Conservation (phyloP, 106 monocot species). For the Iris macrosiphon region DNA sequence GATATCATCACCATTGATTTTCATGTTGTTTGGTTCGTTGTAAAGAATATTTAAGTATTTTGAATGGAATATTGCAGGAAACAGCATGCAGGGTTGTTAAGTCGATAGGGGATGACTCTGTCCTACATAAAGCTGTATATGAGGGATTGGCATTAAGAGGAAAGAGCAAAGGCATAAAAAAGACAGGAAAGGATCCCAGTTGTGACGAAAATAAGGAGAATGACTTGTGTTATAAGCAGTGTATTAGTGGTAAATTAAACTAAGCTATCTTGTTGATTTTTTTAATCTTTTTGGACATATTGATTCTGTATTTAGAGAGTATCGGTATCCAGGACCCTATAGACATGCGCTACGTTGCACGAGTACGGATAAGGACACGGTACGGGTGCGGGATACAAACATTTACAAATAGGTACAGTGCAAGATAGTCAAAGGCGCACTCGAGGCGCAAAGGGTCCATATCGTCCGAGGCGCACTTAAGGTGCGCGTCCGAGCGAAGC, state of each 20-base stretch:
- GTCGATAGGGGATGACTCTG: constrained; percentile 51
- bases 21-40: background rate
- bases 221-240: constrained; percentile 5
- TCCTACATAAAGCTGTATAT: constrained; percentile 48
- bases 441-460: no score
- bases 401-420: no score
- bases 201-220: constrained; percentile 26
- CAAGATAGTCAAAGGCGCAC: no score
- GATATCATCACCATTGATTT: background rate
- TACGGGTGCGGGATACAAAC: no score
- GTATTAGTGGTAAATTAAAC: constrained; percentile 17
- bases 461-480: no score
- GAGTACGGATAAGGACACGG: no score
- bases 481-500: no score
- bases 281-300: background rate
- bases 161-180: constrained; percentile 32
- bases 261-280: background rate
- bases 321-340: no score
- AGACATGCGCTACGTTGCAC: no score
- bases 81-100: constrained; percentile 74
- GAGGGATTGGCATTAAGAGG: constrained; percentile 39
- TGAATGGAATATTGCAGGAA: constrained; percentile 45
- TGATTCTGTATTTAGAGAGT: no score
- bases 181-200: constrained; percentile 5
- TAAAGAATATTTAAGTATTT: constrained; percentile 2